Evolutionary conservation across 2,329 filamentous ascomycete species (phyloP), one percentile per base, ranked within the genome.

Genomic region (Apiospora arundinis): DNA sequence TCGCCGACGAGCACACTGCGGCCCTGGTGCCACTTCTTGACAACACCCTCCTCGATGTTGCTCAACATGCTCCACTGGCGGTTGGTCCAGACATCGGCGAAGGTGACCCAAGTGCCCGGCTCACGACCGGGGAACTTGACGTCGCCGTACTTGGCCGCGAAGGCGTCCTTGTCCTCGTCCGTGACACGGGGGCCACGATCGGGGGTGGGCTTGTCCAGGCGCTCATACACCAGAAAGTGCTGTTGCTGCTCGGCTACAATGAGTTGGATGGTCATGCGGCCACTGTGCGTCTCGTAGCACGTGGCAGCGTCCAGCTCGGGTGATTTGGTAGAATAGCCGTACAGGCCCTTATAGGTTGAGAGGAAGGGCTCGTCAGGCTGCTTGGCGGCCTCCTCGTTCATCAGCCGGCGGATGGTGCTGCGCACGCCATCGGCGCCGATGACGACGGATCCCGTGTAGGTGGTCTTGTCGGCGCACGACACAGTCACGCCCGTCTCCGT

Each of bases 401-500:
- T 82, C 56, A 78, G 75, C 46, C 74, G 70, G 5, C 81, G 78
- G 6, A 80, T 76, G 11, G 73, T 75, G 73, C 82, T 84, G 66
- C 83, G 80, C 7, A 84, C 81, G 4, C 84, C 84, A 73, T 85
- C 83, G 9, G 81, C 80, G 21, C 84, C 84, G 28, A 85, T 75
- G 6, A 85, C 72, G 16, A 86, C 77, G 60, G 82, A 81, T 0
- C 80, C 84, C 1, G 72, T 71, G 70, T 82, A 79, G 2, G 74
- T 72, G 3, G 74, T 76, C 0, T 82, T 81, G 71, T 85, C 83
- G 4, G 73, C 71, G 7, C 81, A 80, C 25, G 71, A 60, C 44
- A 72, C 69, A 1, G 71, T 72, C 25, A 70, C 71, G 44, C 71
- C 69, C 28, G 69, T 52, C 28, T 23, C 23, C 6, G 71, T 70